phyloP scores from a whole-genome alignment of 2,329 filamentous ascomycete genomes.

The Ceratocystis cubensis region DNA sequence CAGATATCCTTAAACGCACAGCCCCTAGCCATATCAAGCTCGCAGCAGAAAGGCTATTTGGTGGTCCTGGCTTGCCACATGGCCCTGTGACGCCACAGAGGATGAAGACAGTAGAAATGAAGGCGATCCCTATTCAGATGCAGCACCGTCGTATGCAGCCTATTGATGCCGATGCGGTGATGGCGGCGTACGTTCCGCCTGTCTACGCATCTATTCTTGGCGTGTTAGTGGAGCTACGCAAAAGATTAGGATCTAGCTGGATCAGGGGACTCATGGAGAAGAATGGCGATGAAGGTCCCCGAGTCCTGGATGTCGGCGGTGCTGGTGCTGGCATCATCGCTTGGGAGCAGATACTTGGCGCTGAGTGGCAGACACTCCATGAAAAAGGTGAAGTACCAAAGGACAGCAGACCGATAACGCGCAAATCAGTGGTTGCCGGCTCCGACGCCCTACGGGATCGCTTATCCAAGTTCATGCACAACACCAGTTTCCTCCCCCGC shows the following conservation, averaged over 20 bases:
- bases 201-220: slow-evolving; percentile 57
- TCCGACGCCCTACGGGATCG: slow-evolving; percentile 63
- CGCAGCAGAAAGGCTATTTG: slow-evolving; percentile 61
- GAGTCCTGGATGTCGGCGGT: slow-evolving; percentile 61
- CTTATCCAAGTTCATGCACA: slow-evolving; percentile 62
- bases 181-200: slow-evolving; percentile 56
- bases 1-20: slow-evolving; percentile 51
- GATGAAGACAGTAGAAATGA: slow-evolving; percentile 47
- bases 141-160: slow-evolving; percentile 55
- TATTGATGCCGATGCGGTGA: slow-evolving; percentile 62
- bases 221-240: slow-evolving; percentile 59
- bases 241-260: slow-evolving; percentile 60
- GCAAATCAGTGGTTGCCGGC: slow-evolving; percentile 68
- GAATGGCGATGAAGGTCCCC: slow-evolving; percentile 43
- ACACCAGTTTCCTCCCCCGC: slow-evolving; percentile 84
- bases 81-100: slow-evolving; percentile 58
- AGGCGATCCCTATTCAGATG: slow-evolving; percentile 51
- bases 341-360: slow-evolving; percentile 63
- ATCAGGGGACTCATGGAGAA: slow-evolving; percentile 49
- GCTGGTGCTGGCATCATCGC: slow-evolving; percentile 62
- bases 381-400: slow-evolving; percentile 32
- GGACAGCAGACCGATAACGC: slow-evolving; percentile 45
- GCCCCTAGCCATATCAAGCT: slow-evolving; percentile 63
- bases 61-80: slow-evolving; percentile 61
- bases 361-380: slow-evolving; percentile 65